Percentiles rank a stretch among this genome's conserved stretches.
These are phyloP conservation scores for Mycena polygramma DNA, from an alignment of 768 basidiomycete genomes.

Conservation along the genomic window DNA sequence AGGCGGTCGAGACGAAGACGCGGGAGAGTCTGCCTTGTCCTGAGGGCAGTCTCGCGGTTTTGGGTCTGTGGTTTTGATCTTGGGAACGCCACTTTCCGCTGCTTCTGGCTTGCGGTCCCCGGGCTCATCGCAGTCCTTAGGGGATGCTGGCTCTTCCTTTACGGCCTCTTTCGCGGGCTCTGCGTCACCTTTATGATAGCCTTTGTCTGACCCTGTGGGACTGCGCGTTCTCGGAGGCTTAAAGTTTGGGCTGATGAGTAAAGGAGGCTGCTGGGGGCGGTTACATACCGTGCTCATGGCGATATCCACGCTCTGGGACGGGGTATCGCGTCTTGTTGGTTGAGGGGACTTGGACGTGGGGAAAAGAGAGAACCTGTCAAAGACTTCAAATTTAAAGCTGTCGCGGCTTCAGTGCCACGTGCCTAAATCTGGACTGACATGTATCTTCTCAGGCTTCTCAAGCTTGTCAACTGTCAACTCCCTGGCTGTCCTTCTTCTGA, in stretches of 20 bases:
- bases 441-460: neutral
- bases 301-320: neutral
- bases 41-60: conserved; percentile 9
- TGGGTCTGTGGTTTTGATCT: conserved; percentile 8
- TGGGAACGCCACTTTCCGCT: conserved; percentile 8
- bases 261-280: neutral
- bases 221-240: conserved; percentile 21
- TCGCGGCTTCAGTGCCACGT: neutral
- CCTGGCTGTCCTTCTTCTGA: neutral
- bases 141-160: conserved; percentile 12
- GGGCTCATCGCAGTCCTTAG: conserved; percentile 7
- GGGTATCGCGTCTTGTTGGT: neutral
- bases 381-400: neutral
- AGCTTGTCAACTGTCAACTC: neutral
- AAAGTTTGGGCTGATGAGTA: neutral
- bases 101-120: neutral
- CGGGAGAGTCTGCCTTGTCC: conserved; percentile 13
- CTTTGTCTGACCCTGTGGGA: conserved; percentile 24
- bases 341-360: neutral
- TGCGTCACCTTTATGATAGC: conserved; percentile 7
- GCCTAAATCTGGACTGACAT: neutral
- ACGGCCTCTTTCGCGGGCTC: neutral
- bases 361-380: neutral
- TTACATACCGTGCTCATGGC: neutral
- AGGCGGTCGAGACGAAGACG: conserved; percentile 16